Evolutionary conservation across 768 basidiomycete genomes (phyloP).

Genomic region (Mrakia frigida): DNA sequence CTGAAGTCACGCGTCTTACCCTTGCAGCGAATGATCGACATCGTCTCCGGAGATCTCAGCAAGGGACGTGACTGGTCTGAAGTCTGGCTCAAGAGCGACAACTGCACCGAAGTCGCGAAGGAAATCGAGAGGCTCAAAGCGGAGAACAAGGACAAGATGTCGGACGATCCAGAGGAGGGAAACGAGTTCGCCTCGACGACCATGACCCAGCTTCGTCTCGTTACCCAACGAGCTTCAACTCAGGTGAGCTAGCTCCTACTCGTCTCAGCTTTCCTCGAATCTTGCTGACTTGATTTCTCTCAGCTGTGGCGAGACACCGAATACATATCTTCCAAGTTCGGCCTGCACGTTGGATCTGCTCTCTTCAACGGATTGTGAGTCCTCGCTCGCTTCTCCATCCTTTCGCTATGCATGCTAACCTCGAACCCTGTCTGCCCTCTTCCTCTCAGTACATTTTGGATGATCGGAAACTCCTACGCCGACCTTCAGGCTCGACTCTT

Average conservation of each 20-base stretch:
- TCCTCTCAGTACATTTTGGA: slow-evolving; percentile 6
- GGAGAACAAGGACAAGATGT: slow-evolving; percentile 45
- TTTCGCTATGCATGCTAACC: too few relatives aligned
- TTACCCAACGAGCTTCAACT: not conserved
- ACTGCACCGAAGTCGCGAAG: slow-evolving; percentile 53
- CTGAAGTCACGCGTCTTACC: too few relatives aligned
- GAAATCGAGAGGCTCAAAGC: slow-evolving; percentile 52
- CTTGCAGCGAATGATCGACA: slow-evolving; percentile 57
- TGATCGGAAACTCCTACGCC: slow-evolving; percentile 23
- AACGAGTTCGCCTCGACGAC: slow-evolving; percentile 38
- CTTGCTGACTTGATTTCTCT: not conserved
- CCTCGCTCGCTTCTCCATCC: too few relatives aligned
- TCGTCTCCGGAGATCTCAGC: slow-evolving; percentile 59
- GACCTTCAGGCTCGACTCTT: slow-evolving; percentile 21
- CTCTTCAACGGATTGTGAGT: slow-evolving; percentile 26
- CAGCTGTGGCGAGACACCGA: slow-evolving; percentile 13
- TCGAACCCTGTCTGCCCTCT: too few relatives aligned
- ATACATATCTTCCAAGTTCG: slow-evolving; percentile 9
- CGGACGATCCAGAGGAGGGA: slow-evolving; percentile 39
- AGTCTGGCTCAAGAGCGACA: slow-evolving; percentile 56
- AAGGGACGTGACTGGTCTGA: slow-evolving; percentile 57
- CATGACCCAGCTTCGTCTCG: slow-evolving; percentile 16
- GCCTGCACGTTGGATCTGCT: not conserved
- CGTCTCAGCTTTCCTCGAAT: not conserved
- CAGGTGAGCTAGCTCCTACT: not conserved